These are phyloP conservation scores for Boletus putidus DNA, from an alignment of 1,284 basidiomycete genomes.

Conservation along the genomic window DNA sequence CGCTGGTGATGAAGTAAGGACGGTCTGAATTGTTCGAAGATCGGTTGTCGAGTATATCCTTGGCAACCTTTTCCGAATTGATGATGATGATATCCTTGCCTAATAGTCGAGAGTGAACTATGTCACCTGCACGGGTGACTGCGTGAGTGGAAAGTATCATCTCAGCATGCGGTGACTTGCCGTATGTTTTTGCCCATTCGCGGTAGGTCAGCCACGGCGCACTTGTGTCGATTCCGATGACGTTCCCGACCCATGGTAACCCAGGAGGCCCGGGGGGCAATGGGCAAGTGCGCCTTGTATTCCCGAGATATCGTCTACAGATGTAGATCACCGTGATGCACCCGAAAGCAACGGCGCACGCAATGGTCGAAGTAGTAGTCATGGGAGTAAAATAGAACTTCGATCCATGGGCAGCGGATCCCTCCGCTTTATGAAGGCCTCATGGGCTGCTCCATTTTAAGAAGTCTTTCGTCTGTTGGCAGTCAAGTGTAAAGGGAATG, in stretches of 20 bases:
- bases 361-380: not conserved
- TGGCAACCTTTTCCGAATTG: slow-evolving; percentile 25
- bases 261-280: slow-evolving; percentile 2
- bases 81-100: slow-evolving; percentile 24
- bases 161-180: not conserved
- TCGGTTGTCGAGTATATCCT: slow-evolving; percentile 16
- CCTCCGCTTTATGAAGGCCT: not conserved
- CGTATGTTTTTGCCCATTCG: slow-evolving; percentile 1
- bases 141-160: not conserved
- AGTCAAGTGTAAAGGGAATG: too few relatives aligned
- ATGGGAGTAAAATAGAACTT: not conserved
- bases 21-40: slow-evolving; percentile 25
- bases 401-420: not conserved
- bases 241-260: not conserved
- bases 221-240: not conserved
- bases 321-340: not conserved
- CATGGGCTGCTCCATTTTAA: not conserved
- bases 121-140: slow-evolving; percentile 9
- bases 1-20: slow-evolving; percentile 6
- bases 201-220: slow-evolving; percentile 4
- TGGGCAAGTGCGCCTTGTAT: not conserved
- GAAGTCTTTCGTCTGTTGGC: not conserved
- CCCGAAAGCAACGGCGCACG: not conserved
- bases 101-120: slow-evolving; percentile 17
- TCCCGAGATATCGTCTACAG: not conserved